Percentiles rank a stretch among this genome's conserved stretches.
phyloP scores from a whole-genome alignment of 805 yeast species.

The Hanseniaspora jakobsenii region DNA sequence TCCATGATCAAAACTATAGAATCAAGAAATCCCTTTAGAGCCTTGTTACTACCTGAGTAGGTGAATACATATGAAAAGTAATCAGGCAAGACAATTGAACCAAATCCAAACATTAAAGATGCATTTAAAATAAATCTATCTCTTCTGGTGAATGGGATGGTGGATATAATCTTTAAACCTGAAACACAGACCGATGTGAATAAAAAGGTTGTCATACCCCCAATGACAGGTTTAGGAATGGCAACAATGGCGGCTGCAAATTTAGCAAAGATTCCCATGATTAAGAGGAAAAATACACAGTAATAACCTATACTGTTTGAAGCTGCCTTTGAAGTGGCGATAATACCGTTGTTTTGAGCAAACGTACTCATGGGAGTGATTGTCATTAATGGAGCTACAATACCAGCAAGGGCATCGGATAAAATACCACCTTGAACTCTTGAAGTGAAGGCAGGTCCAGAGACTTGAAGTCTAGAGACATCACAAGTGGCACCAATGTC shows the following conservation, averaged over 20 bases:
- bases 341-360: slow-evolving; percentile 93
- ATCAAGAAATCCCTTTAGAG: slow-evolving; percentile 49
- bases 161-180: slow-evolving; percentile 53
- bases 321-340: slow-evolving; percentile 84
- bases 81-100: slow-evolving; percentile 48
- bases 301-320: slow-evolving; percentile 72
- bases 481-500: slow-evolving; percentile 91
- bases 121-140: slow-evolving; percentile 63
- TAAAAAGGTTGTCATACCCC: slow-evolving; percentile 76
- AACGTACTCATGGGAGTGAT: slow-evolving; percentile 84
- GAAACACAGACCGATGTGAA: slow-evolving; percentile 69
- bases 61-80: slow-evolving; percentile 60
- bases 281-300: slow-evolving; percentile 63
- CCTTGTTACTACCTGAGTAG: slow-evolving; percentile 47
- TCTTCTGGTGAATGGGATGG: slow-evolving; percentile 46
- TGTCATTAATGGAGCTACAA: slow-evolving; percentile 65
- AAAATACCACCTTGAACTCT: slow-evolving; percentile 87
- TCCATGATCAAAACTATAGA: slow-evolving; percentile 62
- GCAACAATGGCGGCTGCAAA: slow-evolving; percentile 82
- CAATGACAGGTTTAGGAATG: slow-evolving; percentile 67
- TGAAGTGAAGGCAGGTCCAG: slow-evolving; percentile 69
- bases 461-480: slow-evolving; percentile 74
- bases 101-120: slow-evolving; percentile 52
- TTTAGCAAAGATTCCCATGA: slow-evolving; percentile 82
- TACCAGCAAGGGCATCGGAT: slow-evolving; percentile 76